phyloP scores from a whole-genome alignment of 768 basidiomycete species.

The Tephrocybe sp. region DNA sequence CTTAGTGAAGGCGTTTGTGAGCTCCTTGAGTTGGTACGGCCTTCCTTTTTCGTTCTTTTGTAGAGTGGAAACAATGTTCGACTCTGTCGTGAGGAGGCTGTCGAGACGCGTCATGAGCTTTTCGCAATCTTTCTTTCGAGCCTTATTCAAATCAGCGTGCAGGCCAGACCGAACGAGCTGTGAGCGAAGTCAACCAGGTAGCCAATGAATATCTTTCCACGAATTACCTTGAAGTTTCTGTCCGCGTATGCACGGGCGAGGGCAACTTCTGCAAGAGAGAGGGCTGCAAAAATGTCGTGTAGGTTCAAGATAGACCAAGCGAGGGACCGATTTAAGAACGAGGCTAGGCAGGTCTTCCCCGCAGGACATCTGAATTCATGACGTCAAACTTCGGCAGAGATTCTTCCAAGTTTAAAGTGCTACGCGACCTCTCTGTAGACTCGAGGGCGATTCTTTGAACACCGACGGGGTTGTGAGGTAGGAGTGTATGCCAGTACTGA shows the following conservation, averaged over 20 bases:
- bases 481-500: constrained; percentile 10
- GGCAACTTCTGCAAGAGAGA: constrained; percentile 4
- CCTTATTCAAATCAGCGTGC: constrained; percentile 9
- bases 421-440: constrained; percentile 3
- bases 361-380: constrained; percentile 9
- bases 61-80: constrained; percentile 8
- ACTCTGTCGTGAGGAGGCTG: constrained; percentile 1
- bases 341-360: constrained; percentile 7
- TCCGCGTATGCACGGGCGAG: constrained; percentile 6
- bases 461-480: constrained; percentile 3
- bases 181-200: not conserved
- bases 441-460: not conserved
- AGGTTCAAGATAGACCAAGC: constrained; percentile 14
- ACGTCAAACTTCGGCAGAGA: constrained; percentile 10
- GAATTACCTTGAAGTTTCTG: constrained; percentile 12
- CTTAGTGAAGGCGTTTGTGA: constrained; percentile 17
- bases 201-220: not conserved
- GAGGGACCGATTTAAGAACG: constrained; percentile 11
- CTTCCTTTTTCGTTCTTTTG: constrained; percentile 8
- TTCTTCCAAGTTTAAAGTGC: not conserved
- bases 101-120: constrained; percentile 5
- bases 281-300: not conserved
- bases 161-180: constrained; percentile 11
- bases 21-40: constrained; percentile 13
- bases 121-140: constrained; percentile 11